Evolutionary conservation across 345 rosid species (phyloP).

Genomic region (Chamaenerion angustifolium): DNA sequence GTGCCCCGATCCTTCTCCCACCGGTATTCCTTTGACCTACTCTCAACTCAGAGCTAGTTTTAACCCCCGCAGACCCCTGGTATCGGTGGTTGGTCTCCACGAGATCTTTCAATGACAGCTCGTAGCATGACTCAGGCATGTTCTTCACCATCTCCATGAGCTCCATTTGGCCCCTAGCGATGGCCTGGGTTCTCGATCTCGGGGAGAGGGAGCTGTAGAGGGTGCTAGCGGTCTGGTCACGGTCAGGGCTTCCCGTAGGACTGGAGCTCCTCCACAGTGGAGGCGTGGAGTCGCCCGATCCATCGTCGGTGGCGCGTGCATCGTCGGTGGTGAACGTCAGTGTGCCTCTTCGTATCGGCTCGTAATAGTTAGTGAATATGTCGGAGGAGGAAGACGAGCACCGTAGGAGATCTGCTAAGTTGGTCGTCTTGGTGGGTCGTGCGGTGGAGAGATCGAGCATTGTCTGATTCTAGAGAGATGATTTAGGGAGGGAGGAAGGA

Average conservation of each 20-base stretch:
- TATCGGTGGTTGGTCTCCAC: conserved; percentile 29
- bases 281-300: conserved; percentile 45
- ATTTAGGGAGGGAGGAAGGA: not conserved
- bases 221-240: conserved; percentile 14
- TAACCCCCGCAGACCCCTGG: not conserved
- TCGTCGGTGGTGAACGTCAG: conserved; percentile 1
- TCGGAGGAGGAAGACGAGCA: not conserved
- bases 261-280: conserved; percentile 36
- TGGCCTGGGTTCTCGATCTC: conserved; percentile 50
- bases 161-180: conserved; percentile 76
- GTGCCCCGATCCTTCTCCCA: conserved; percentile 4
- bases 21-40: conserved; percentile 11
- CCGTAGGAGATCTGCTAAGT: conserved; percentile 15
- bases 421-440: conserved; percentile 7
- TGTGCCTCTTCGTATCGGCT: conserved; percentile 4
- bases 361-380: not conserved
- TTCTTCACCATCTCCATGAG: conserved; percentile 83
- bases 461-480: not conserved
- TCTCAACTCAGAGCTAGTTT: too few relatives aligned
- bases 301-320: conserved; percentile 7
- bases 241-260: too few relatives aligned
- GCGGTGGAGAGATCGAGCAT: conserved; percentile 27
- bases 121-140: conserved; percentile 88
- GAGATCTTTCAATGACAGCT: conserved; percentile 68
- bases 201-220: conserved; percentile 57